phyloP scores from a whole-genome alignment of 2,329 filamentous ascomycete species.

The Biscogniauxia marginata region DNA sequence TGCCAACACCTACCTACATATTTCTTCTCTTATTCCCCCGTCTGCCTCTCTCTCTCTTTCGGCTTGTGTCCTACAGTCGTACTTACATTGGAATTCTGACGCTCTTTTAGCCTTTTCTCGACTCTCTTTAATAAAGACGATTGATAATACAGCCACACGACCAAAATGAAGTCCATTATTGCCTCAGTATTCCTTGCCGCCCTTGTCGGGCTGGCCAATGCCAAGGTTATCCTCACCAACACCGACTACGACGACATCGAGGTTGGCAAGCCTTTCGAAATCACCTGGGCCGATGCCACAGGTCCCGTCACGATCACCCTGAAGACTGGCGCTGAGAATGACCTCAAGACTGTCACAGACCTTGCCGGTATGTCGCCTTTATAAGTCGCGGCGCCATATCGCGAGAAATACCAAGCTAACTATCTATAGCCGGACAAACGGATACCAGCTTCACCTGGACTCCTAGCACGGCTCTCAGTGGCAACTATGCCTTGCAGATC shows the following conservation, averaged over 20 bases:
- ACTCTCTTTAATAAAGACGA: conserved; percentile 22
- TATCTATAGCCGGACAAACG: conserved; percentile 32
- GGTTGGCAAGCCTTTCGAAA: conserved; percentile 41
- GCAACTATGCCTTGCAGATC: conserved; percentile 47
- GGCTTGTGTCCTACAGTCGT: conserved; percentile 5
- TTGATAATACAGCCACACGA: conserved; percentile 17
- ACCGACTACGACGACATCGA: conserved; percentile 33
- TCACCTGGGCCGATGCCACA: conserved; percentile 41
- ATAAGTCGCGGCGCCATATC: neutral
- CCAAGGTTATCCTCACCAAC: conserved; percentile 36
- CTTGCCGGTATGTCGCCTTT: conserved; percentile 36
- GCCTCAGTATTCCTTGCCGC: conserved; percentile 30
- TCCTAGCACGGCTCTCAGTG: conserved; percentile 36
- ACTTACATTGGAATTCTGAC: neutral
- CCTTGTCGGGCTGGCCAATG: conserved; percentile 32
- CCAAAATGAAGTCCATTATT: conserved; percentile 35
- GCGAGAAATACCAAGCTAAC: conserved; percentile 8
- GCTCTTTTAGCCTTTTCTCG: conserved; percentile 9
- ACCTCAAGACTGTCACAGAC: conserved; percentile 36
- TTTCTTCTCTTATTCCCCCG: neutral
- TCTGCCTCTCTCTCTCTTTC: neutral
- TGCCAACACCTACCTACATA: neutral
- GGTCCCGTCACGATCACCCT: conserved; percentile 44
- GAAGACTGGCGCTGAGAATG: conserved; percentile 35
- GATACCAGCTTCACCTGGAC: conserved; percentile 40